Evolutionary conservation across 1,284 basidiomycete genomes (phyloP).

Genomic region (Singerocomus rubriflavus): DNA sequence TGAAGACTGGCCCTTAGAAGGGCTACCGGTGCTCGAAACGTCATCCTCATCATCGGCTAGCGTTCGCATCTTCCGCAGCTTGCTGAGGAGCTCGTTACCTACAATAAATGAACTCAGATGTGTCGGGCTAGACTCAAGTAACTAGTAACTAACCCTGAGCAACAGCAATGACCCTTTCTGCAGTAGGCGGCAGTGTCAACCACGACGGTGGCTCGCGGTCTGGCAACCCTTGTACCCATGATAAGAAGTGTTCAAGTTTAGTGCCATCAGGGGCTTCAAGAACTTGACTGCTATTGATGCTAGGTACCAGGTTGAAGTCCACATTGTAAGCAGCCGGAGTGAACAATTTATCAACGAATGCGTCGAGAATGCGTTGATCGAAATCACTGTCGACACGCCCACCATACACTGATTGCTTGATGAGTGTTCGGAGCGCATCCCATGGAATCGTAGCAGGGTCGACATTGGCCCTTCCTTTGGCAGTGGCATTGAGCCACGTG

Average conservation of each 20-base stretch:
- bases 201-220: conserved; percentile 91
- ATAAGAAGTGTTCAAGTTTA: conserved; percentile 83
- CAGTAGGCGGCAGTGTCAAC: conserved; percentile 87
- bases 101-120: conserved; percentile 12
- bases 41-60: conserved; percentile 87
- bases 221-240: conserved; percentile 84
- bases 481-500: conserved; percentile 75
- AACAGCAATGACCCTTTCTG: conserved; percentile 87
- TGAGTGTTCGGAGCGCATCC: conserved; percentile 84
- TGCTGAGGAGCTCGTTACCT: conserved; percentile 82
- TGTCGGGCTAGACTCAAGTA: background rate
- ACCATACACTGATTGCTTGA: conserved; percentile 95
- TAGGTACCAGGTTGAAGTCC: conserved; percentile 85
- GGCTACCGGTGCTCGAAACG: conserved; percentile 43
- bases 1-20: conserved; percentile 58
- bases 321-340: conserved; percentile 86
- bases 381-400: conserved; percentile 92
- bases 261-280: conserved; percentile 86
- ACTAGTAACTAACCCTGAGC: conserved; percentile 69
- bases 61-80: conserved; percentile 90
- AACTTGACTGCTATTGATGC: conserved; percentile 52
- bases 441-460: conserved; percentile 90
- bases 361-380: conserved; percentile 87
- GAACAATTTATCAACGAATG: conserved; percentile 89
- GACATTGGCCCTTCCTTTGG: conserved; percentile 87